Evolutionary conservation across 345 rosid species (phyloP), one percentile per base, ranked within the genome.

Genomic region (Melaleuca alternifolia): DNA sequence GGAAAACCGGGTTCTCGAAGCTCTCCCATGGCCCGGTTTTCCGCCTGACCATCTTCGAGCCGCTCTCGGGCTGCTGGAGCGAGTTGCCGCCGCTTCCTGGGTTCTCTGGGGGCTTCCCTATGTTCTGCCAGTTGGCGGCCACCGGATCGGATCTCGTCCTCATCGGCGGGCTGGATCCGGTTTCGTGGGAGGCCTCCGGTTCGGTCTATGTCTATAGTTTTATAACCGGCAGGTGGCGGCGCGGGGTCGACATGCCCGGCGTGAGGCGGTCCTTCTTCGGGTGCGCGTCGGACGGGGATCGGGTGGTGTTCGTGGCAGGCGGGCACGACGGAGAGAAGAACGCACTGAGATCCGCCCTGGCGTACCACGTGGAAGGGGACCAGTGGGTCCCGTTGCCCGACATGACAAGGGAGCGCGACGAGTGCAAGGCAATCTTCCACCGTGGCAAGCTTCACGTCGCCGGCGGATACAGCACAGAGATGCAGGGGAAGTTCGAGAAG

Each of bases 111-210:
- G 94, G 94, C 24, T 83, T 95, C 75, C 98, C 97, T 14, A 82
- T 94, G 93, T 97, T 94, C 46, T 94, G 98, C 84, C 93, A 86
- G 75, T 21, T 97, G 18, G 94, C 88, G 1, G 88, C 93, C 0
- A 92, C 91, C 41, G 97, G 98, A 48, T 91, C 93, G 87, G 92
- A 92, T 56, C 92, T 97, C 85, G 90, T 96, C n/a, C 91, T 94
- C 52, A 54, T 96, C 88, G 99, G 99, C 14, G 99, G 99, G 92
- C 84, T 95, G 87, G 93, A 96, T 85, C 95, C 93, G 56, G 90
- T 76, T 28, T 93, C 92, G 12, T 97, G 94, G 94, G 94, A 92
- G 88, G 90, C 90, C 23, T 89, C 92, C 9, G 85, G 77, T 18
- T 91, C 94, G 3, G 96, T 97, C 15, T 92, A 85, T 41, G 88